Conservation (phyloP, 495 filamentous ascomycete species). For the Lindgomyces ingoldianus region DNA sequence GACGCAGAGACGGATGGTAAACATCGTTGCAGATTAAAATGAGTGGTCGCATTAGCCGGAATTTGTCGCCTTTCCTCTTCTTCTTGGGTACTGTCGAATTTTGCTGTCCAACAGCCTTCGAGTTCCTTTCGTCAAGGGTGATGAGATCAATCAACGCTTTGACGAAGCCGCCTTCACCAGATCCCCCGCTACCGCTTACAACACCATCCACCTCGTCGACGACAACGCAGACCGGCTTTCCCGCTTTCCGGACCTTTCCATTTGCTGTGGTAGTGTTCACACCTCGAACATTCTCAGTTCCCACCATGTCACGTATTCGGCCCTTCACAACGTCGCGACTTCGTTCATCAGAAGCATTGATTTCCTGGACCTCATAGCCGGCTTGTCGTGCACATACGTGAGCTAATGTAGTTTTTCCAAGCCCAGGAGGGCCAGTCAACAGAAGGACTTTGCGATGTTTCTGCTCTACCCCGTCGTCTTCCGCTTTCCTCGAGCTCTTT, state of each 20-base stretch:
- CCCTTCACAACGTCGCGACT: constrained; percentile 81
- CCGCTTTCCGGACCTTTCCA: constrained; percentile 68
- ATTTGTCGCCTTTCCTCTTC: constrained; percentile 73
- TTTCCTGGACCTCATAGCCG: constrained; percentile 90
- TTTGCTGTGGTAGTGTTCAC: constrained; percentile 66
- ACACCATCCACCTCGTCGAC: constrained; percentile 97
- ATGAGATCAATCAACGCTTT: constrained; percentile 92
- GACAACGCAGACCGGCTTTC: constrained; percentile 85
- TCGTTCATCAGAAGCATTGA: constrained; percentile 82
- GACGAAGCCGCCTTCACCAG: constrained; percentile 84
- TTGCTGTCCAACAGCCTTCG: constrained; percentile 42
- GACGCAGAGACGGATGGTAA: constrained; percentile 87
- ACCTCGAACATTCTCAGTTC: constrained; percentile 87
- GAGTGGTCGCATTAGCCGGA: constrained; percentile 80
- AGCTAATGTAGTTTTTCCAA: constrained; percentile 94
- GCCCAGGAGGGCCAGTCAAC: constrained; percentile 83
- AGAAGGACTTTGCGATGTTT: constrained; percentile 83
- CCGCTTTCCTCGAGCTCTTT: constrained; percentile 46
- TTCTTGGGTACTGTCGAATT: constrained; percentile 45
- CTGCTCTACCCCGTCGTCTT: constrained; percentile 59
- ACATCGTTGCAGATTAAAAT: constrained; percentile 97
- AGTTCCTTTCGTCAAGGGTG: constrained; percentile 79
- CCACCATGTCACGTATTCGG: constrained; percentile 81
- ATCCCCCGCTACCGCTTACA: constrained; percentile 71
- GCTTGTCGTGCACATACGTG: constrained; percentile 95